Base-by-base conservation (phyloP, 345 rosid genomes). In the Eucalyptus regnans region DNA sequence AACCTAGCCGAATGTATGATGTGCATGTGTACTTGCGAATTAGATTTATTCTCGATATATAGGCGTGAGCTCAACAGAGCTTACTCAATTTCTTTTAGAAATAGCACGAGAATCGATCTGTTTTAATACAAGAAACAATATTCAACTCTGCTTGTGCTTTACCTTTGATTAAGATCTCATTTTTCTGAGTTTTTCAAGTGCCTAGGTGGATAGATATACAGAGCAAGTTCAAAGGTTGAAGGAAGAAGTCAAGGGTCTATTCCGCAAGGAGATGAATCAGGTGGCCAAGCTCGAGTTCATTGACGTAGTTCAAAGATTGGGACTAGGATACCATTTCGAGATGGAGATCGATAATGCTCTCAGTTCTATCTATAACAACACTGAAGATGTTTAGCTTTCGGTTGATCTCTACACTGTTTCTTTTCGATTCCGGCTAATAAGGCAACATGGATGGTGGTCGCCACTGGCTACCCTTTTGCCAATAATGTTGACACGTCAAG, bases 391-490 rank as follows among this genome's bases (percentile, higher is more conserved):
- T 50, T 33, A 16, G 44, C 44, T 20, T 13, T 48, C 46, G 5
- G 52, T 44, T 14, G 64, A 49, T 41, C 90, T 90, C 13, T 86
- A 50, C 14, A 22, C 88, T 12, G 49, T 33, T 33, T 51, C 91
- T 37, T 90, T 90, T 20, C 27, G 43, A 37, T 91, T 90, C 76
- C 79, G 86, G 46, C 88, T 91, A 33, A 89, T 90, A 11, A 86
- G 92, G 49, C 90, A 92, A 86, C 90, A 91, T 27, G 91, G 89
- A 9, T 83, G 91, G 91, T 90, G 87, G 29, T 9, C 3, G 41
- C 41, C 37, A 4, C 11, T 29, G 14, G 20, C 5, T 29, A 29
- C 37, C 8, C 27, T 58, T 41, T 46, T 31, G 31, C 9, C 44
- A 31, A 31, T 10, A 41, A 14, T 50, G 37, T 50, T 41, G 22